phyloP scores from a whole-genome alignment of 345 rosid species.

The Heritiera littoralis region DNA sequence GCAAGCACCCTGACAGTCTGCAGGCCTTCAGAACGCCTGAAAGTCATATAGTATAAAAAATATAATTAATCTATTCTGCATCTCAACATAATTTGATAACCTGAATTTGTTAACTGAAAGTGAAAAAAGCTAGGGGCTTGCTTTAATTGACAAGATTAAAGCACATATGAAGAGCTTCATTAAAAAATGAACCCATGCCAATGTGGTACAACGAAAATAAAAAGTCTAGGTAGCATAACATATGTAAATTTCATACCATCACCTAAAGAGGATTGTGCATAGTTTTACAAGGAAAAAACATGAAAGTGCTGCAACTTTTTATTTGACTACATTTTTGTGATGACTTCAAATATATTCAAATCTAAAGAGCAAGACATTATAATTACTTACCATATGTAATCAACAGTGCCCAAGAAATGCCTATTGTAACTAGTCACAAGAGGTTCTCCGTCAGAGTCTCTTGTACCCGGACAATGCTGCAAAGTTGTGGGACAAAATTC shows the following conservation, averaged over 20 bases:
- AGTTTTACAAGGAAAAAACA: background rate
- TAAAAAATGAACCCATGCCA: background rate
- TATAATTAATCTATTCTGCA: background rate
- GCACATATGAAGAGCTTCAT: background rate
- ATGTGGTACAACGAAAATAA: background rate
- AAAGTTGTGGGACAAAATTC: constrained; percentile 20
- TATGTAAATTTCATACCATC: background rate
- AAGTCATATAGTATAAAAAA: constrained; percentile 18
- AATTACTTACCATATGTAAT: constrained; percentile 75
- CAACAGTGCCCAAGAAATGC: constrained; percentile 91
- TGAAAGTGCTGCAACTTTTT: background rate
- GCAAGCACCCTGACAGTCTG: constrained; percentile 86
- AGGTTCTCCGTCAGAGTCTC: constrained; percentile 80
- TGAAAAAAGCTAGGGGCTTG: background rate
- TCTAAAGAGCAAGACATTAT: background rate
- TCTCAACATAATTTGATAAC: background rate
- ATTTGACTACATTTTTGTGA: background rate
- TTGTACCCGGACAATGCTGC: constrained; percentile 68
- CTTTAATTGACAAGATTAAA: background rate
- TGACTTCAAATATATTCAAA: background rate
- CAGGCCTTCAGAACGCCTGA: constrained; percentile 87
- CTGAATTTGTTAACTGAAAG: background rate
- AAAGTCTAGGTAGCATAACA: background rate
- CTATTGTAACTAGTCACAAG: constrained; percentile 85
- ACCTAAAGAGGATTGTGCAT: background rate